Percentiles rank a stretch among this genome's conserved stretches.
Conservation (phyloP, 1,284 basidiomycete species). For the Pisolithus thermaeus region DNA sequence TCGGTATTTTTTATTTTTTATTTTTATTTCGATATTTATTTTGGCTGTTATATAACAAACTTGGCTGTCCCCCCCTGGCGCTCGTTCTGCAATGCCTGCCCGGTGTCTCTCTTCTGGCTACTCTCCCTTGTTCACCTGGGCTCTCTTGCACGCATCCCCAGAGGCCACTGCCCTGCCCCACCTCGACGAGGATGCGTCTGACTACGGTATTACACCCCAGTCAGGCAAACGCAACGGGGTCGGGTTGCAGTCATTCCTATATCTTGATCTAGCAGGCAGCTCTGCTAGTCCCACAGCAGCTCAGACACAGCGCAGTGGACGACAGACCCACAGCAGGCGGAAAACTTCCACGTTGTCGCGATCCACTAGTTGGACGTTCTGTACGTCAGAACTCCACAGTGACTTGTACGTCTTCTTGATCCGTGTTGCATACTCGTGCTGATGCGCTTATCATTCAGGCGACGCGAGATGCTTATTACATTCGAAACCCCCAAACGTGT, state of each 20-base stretch:
- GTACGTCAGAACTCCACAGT: conserved; percentile 20
- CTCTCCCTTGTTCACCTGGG: conserved; percentile 25
- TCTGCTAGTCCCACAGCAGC: conserved; percentile 39
- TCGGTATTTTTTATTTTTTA: no score
- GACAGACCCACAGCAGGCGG: conserved; percentile 26
- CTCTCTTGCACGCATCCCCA: conserved; percentile 15
- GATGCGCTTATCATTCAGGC: neutral
- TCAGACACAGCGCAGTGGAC: neutral
- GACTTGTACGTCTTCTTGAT: conserved; percentile 14
- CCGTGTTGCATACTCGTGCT: neutral
- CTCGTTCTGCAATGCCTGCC: no score
- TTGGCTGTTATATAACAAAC: no score
- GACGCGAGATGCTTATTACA: no score
- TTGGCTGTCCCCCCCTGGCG: no score
- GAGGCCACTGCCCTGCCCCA: neutral
- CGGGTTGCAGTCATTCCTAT: conserved; percentile 50
- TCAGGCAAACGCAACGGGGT: conserved; percentile 29
- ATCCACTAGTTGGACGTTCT: conserved; percentile 22
- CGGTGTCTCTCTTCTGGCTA: conserved; percentile 19
- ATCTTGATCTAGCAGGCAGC: conserved; percentile 52
- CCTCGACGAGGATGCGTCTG: conserved; percentile 24
- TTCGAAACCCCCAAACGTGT: conserved; percentile 13
- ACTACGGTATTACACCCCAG: conserved; percentile 51
- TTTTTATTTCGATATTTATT: no score
- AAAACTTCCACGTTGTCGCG: conserved; percentile 30